Base-by-base conservation (phyloP, 2,329 filamentous ascomycete species). In the Cladophialophora chaetospira region DNA sequence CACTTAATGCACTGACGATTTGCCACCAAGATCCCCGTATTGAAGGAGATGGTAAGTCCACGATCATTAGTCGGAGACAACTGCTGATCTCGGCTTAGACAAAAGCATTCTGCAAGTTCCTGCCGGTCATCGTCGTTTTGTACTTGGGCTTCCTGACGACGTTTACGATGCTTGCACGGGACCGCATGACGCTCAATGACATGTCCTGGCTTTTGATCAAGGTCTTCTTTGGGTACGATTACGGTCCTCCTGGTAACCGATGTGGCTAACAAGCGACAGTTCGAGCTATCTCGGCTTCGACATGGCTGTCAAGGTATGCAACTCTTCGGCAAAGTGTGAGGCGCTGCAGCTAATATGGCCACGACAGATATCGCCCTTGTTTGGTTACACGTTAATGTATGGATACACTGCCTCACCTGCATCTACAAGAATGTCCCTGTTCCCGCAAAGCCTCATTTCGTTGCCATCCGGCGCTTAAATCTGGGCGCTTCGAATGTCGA, bases 91-190 rank as follows among this genome's bases (percentile, higher is more conserved):
- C 36, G 26, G 43, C 31, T 59, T 45, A 84, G 82, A 84, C 88
- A 35, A 93, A 92, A 72, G 91, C 96, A 69, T 96, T 96, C 69
- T 73, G 92, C 71, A 92, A 92, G 68, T 96, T 94, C 59, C 70
- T 84, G 54, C 88, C 89, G 1, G 80, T 93, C 23, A 88, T 95
- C 40, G 77, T 90, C 45, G 88, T 96, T 52, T 76, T 96, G 50
- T 96, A 96, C 69, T 75, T 94, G 45, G 90, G 91, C 44, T 97
- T 97, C 72, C 75, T 96, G 29, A 96, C 92, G 0, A 96, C 91
- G 3, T 85, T 85, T 63, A 81, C 80, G 3, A 77, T 85, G 68
- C 75, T 86, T 40, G 82, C 82, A 33, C 75, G 82, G 61, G 82
- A 82, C 63, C 75, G 77, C 57, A 79, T 83, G 67, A 81, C 76